Evolutionary conservation across 2,329 filamentous ascomycete species (phyloP), one percentile per base, ranked within the genome.

Genomic region (Neobulgaria alba): DNA sequence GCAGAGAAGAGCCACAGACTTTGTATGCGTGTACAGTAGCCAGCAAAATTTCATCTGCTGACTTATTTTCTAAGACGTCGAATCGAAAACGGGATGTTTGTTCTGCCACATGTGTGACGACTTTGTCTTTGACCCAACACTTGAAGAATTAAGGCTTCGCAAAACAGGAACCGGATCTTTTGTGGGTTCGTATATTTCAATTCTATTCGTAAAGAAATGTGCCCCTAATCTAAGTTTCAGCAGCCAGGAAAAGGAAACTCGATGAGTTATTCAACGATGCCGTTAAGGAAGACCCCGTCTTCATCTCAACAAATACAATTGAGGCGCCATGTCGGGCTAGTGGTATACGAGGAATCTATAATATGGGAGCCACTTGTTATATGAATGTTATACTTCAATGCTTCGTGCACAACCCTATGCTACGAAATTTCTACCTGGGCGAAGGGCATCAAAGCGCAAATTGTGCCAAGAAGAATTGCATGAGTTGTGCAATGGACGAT

Each of bases 331-430:
- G 90, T 59, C 79, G 85, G 42, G 88, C 87, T 14, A 88, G 83
- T 51, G 90, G 92, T 8, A 76, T 95, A 29, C 79, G 92, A 26
- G 90, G 90, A 21, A 82, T 98, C 46, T 95, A 94, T 64, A 98
- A 96, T 58, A 90, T 95, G 61, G 92, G 90, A n/a, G 88, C 93
- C 43, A 96, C 92, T 9, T 98, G 90, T 67, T 98, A 95, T 64
- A 90, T 96, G 73, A 94, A 92, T 54, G 90, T 95, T 20, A 88
- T 96, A 35, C 71, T 98, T 12, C 92, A 96, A 62, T 88, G 84
- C 42, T 79, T 98, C 53, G 75, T 96, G 40, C 90, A 95, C 66
- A 95, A 96, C 58, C 90, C 90, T 1, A 73, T 95, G 33, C 74
- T 98, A 20, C 80, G 86, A 45, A 89, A 90, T 53, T 96, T 86